Base-by-base conservation (phyloP, 1,284 basidiomycete species). In the Cryptococcus sp. region DNA sequence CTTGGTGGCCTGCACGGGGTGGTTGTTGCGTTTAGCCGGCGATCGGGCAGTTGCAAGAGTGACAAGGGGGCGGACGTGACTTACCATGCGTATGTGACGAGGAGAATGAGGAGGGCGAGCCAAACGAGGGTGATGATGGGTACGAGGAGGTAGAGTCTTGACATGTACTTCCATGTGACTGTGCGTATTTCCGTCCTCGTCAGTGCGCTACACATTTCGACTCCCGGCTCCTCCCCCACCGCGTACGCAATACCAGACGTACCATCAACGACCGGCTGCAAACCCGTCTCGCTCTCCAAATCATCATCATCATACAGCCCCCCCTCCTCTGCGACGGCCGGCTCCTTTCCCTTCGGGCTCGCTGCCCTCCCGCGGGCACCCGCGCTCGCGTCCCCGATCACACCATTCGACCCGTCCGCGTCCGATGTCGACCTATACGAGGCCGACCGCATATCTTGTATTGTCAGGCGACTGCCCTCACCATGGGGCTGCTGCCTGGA, bases 21-120 rank as follows among this genome's bases (percentile, higher is more conserved):
- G 9, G 28, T 18, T 36, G 18, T 37, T 9, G 44, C 15, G 49
- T 57, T n/a, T n/a, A n/a, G n/a, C n/a, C 28, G 9, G 28, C 28
- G 28, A 33, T 33, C 23, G 56, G 28, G n/a, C 15, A 11, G 39
- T 49, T 16, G 52, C 20, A 50, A 33, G 18, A 8, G 43, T 16
- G 33, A 12, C 13, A 9, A 2, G 33, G 3, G 39, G 18, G 28
- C 0, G 23, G 15, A n/a, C 16, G n/a, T 23, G 50, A 62, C 75
- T 43, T 56, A 74, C 76, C 76, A 78, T 28, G 72, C 76, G 49
- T 64, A 77, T 3, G 64, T 72, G 47, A 73, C 66, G 2, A 78
- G 52, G 9, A 72, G 58, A n/a, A 75, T 60, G 11, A 78, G 56
- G 9, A 59, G 46, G 1, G 52, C 57, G 16, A 73, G 63, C 57